Base-by-base conservation (phyloP, 352 stramenopile species). In the Thraustochytrium sp. region DNA sequence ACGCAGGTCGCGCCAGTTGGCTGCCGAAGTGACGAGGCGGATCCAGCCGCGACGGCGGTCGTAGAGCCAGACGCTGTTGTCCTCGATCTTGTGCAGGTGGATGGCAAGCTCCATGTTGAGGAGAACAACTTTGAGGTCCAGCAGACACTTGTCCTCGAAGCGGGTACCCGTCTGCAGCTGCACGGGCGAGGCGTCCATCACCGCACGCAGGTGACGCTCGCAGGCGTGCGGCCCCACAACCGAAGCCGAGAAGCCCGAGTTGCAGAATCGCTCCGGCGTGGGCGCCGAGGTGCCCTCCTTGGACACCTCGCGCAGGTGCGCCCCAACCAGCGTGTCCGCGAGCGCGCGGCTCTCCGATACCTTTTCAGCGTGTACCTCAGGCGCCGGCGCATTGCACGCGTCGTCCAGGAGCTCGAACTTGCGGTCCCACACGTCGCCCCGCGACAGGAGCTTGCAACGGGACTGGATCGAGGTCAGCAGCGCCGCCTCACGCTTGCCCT, bases 61-160 rank as follows among this genome's bases (percentile, higher is more conserved):
- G 49, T 5, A 73, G 31, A 82, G 48, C 74, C 74, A 82, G 18
- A 37, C n/a, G n/a, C 37, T 55, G 38, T 48, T 37, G 37, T 82
- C 74, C 8, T 82, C 74, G 23, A 82, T n/a, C 36, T 54, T 56
- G 2, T 56, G 65, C 26, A 82, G 29, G 37, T 68, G 49, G 11
- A 82, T 23, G 13, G 40, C 42, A 37, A 56, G 51, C 74, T 82
- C 74, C 23, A 82, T 73, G 26, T 82, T 82, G 21, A 82, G 74
- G 51, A 82, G 31, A 36, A 82, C 11, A 5, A 82, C 53, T 29
- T 82, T 82, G 53, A 82, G 3, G 31, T 82, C 74, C 34, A 82
- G 23, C n/a, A 82, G 54, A 21, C 37, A 46, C 38, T 61, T 55
- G 38, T 82, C 74, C 51, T 56, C 51, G 38, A 68, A 82, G 5